Conservation (phyloP, 163 green algal genomes). For the Scenedesmus sp. region DNA sequence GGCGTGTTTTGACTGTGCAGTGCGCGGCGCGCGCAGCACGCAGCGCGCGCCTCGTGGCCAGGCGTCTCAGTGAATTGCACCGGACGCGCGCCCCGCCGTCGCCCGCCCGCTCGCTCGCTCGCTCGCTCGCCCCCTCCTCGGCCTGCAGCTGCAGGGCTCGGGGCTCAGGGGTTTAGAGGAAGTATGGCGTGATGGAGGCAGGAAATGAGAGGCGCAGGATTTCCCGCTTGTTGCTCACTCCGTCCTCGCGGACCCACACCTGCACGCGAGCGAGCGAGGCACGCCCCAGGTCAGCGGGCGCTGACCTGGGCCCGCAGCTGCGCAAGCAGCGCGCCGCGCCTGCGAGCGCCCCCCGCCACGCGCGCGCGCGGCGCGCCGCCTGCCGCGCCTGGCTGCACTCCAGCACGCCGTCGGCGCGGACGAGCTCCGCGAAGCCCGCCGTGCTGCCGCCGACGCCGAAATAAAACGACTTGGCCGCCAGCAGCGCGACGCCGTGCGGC, state of each 20-base stretch:
- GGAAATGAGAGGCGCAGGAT: conserved; percentile 75
- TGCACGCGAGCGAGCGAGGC: not conserved
- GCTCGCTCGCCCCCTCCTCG: too few species aligned
- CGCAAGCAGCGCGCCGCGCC: not conserved
- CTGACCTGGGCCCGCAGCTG: not conserved
- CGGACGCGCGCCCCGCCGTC: too few species aligned
- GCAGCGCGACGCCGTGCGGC: conserved; percentile 74
- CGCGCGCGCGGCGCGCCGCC: not conserved
- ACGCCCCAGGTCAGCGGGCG: not conserved
- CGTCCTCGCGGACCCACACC: conserved; percentile 53
- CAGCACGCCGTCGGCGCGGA: conserved; percentile 53
- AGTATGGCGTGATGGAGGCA: conserved; percentile 64
- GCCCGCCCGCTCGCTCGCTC: too few species aligned
- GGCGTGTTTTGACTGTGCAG: too few species aligned
- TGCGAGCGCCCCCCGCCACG: not conserved
- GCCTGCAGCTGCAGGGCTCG: too few species aligned
- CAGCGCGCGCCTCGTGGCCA: too few species aligned
- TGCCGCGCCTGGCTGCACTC: conserved; percentile 39
- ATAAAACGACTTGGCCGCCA: conserved; percentile 95
- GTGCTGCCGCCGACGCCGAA: conserved; percentile 94
- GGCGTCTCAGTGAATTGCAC: too few species aligned
- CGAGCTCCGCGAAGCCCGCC: conserved; percentile 59
- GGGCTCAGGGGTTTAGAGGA: too few species aligned
- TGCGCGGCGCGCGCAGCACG: too few species aligned
- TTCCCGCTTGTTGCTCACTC: conserved; percentile 75